These are phyloP conservation scores for Lagerstroemia fauriei DNA, from an alignment of 441 rosid species.

Conservation along the genomic window DNA sequence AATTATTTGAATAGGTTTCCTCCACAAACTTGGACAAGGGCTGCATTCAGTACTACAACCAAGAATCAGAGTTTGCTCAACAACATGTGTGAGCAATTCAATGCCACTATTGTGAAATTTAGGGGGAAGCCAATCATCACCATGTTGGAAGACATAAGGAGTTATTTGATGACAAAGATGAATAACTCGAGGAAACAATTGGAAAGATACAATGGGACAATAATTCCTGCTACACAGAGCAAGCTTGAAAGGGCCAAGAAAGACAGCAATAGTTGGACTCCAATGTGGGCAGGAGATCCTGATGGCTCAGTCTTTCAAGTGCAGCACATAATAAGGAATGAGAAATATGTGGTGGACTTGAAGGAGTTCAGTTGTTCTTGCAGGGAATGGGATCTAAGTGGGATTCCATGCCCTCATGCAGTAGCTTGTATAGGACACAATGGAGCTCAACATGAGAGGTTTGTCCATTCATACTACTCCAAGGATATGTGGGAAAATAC, in stretches of 20 bases:
- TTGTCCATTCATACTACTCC: not conserved
- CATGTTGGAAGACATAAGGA: too few species aligned
- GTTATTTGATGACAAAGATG: not conserved
- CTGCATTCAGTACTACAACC: too few species aligned
- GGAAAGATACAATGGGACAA: not conserved
- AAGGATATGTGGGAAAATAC: not conserved
- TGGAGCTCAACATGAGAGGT: not conserved
- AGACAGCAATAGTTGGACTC: not conserved
- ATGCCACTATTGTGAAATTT: not conserved
- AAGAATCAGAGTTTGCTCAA: too few species aligned
- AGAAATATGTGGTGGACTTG: not conserved
- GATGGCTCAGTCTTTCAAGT: not conserved
- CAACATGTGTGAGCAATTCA: too few species aligned
- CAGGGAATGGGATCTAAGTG: not conserved
- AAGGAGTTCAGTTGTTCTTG: not conserved
- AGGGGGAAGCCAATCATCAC: not conserved
- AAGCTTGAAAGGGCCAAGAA: not conserved
- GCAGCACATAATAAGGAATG: not conserved
- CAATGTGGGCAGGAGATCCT: not conserved
- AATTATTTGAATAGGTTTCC: too few species aligned
- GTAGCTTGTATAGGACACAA: not conserved
- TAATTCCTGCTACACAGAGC: not conserved
- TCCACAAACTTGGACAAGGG: too few species aligned
- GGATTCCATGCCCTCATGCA: not conserved
- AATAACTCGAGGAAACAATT: not conserved